These are phyloP conservation scores for Aspergillus brasiliensis DNA, from an alignment of 2,329 filamentous ascomycete species.

Conservation along the genomic window DNA sequence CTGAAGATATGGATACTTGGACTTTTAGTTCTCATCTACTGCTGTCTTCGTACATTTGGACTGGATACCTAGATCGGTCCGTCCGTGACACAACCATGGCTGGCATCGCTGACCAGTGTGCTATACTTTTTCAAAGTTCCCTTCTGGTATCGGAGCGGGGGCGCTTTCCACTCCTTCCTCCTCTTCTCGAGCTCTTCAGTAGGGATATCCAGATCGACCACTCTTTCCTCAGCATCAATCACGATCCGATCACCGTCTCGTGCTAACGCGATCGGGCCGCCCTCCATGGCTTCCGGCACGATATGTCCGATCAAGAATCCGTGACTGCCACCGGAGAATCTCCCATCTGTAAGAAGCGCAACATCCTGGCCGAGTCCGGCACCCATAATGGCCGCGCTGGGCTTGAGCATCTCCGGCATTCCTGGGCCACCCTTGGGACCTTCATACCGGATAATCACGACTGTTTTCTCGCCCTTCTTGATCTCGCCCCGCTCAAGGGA, in stretches of 20 bases:
- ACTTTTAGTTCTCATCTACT: no score
- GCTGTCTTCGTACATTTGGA: no score
- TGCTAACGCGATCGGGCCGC: conserved; percentile 12
- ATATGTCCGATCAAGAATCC: conserved; percentile 37
- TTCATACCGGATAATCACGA: conserved; percentile 70
- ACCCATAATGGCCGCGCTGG: conserved; percentile 69
- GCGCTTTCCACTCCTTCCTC: conserved; percentile 9
- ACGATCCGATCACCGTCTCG: conserved; percentile 13
- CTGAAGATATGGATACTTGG: neutral
- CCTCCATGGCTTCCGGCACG: conserved; percentile 17
- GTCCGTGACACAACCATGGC: conserved; percentile 16
- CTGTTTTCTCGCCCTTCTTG: conserved; percentile 70
- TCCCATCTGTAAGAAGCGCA: conserved; percentile 65
- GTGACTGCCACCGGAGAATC: conserved; percentile 46
- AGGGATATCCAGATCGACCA: conserved; percentile 12
- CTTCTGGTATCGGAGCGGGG: neutral
- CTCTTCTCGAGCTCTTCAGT: conserved; percentile 9
- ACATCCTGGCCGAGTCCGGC: conserved; percentile 68
- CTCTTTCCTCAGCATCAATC: conserved; percentile 13
- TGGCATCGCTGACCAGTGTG: conserved; percentile 13
- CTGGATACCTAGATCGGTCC: neutral
- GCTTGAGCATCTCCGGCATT: conserved; percentile 73
- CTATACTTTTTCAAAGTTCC: conserved; percentile 15
- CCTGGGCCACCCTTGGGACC: conserved; percentile 70
- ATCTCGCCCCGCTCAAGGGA: conserved; percentile 64